phyloP scores from a whole-genome alignment of 306 rosid species.

The Lathyrus oleraceus region DNA sequence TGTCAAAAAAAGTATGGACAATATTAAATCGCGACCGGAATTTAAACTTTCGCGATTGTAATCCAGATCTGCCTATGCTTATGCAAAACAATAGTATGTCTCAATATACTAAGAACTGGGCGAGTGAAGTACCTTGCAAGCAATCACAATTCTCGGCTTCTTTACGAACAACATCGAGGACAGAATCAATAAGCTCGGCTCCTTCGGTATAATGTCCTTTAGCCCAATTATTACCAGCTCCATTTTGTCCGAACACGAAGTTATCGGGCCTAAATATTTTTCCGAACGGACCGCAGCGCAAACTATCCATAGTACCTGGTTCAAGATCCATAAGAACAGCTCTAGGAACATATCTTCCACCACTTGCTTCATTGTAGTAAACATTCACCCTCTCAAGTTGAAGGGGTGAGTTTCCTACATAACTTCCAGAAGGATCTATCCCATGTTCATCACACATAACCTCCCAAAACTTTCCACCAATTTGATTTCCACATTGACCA shows the following conservation, averaged over 20 bases:
- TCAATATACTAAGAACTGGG: too few species aligned
- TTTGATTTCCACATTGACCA: conserved; percentile 91
- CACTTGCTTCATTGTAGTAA: conserved; percentile 85
- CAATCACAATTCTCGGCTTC: conserved; percentile 93
- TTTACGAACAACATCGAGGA: conserved; percentile 90
- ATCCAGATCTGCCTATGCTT: too few species aligned
- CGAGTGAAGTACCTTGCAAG: conserved; percentile 63
- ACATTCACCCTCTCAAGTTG: conserved; percentile 89
- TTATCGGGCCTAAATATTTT: conserved; percentile 83
- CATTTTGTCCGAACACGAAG: conserved; percentile 86
- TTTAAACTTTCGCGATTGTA: too few species aligned
- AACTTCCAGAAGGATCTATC: conserved; percentile 67
- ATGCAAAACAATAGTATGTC: too few species aligned
- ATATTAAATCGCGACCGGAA: neutral
- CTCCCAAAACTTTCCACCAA: conserved; percentile 91
- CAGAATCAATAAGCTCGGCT: conserved; percentile 84
- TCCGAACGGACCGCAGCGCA: conserved; percentile 75
- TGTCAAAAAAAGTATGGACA: conserved; percentile 22
- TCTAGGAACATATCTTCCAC: conserved; percentile 81
- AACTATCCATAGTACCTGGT: conserved; percentile 93
- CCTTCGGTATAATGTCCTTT: conserved; percentile 93
- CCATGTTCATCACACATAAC: conserved; percentile 92
- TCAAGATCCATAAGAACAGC: conserved; percentile 90
- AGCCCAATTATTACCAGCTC: conserved; percentile 96
- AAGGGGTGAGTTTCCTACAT: conserved; percentile 61